Base-by-base conservation (phyloP, 225 moss, liverwort and hornwort species). In the Anthoceros angustus region DNA sequence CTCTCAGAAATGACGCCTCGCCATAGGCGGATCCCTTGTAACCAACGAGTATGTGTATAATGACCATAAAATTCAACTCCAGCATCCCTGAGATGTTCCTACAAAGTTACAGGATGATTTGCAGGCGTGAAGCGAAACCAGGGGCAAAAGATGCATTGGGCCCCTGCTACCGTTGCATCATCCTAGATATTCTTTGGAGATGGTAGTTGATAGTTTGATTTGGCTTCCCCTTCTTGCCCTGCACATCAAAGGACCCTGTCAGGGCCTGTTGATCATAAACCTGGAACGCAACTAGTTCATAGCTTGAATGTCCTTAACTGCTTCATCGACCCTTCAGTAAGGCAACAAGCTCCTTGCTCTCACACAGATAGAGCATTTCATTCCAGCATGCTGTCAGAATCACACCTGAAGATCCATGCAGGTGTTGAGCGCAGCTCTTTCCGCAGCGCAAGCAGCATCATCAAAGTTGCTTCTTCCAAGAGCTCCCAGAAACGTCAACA, bases 331-430 rank as follows among this genome's bases (percentile, higher is more conserved):
- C 40, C 5, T 14, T 42, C 24, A 12, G 0, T 41, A 43, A 42
- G 40, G 42, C 42, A 66, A 41, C 42, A 12, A 24, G 25, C 16
- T 41, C 20, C 20, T 21, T 9, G 26, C 45, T 39, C 5, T 42
- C 16, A 39, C 9, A 21, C 15, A 67, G 39, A 73, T 20, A 69
- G 9, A 40, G 1, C 4, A 4, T 32, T 1, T 1, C 32, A 4
- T 32, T 32, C 32, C 1, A 32, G 32, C 32, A 32, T 32, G 32
- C 32, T 32, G 32, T 32, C 4, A 32, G 2, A 32, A 32, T 1
- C 32, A 1, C 61, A 91, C 95, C 87, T 98, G 92, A 68, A 98
- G 86, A 63, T 98, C 98, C 98, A 92, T 86, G 71, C 98, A 98
- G 74, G 75, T 76, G 24, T 78, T 78, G 68, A 98, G 78, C n/a